Conservation (phyloP, 768 basidiomycete species). For the Mycena crocata region DNA sequence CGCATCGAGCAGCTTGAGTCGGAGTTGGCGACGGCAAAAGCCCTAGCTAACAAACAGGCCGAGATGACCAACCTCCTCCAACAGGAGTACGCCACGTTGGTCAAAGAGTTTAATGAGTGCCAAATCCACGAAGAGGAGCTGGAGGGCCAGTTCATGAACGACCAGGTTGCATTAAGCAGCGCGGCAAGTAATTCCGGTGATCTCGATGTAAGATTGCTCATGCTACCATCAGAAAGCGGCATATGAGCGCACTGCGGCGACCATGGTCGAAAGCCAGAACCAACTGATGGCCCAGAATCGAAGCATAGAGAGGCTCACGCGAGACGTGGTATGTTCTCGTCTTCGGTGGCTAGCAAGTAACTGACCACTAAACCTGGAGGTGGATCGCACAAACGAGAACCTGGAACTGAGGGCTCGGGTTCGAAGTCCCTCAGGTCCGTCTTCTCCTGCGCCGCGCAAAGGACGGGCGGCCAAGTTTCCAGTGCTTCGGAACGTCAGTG, state of each 20-base stretch:
- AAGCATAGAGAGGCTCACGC: not conserved
- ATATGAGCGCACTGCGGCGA: not conserved
- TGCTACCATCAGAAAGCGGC: not conserved
- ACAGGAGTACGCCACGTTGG: not conserved
- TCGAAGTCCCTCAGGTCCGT: not conserved
- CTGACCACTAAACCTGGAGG: not conserved
- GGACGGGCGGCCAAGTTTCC: not conserved
- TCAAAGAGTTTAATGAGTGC: not conserved
- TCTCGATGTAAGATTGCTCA: not conserved
- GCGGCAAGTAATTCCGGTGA: not conserved
- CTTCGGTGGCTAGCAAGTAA: not conserved
- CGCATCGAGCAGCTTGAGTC: not conserved
- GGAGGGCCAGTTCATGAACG: not conserved
- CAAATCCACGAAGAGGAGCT: not conserved
- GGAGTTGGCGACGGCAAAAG: constrained; percentile 1
- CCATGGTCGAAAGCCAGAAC: not conserved
- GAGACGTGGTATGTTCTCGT: not conserved
- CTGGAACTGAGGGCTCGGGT: not conserved
- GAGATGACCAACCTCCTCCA: not conserved
- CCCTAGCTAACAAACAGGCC: not conserved
- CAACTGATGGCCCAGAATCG: not conserved
- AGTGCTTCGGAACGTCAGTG: not conserved
- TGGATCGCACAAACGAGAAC: constrained; percentile 2
- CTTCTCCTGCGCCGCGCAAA: not conserved
- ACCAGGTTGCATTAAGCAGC: not conserved